phyloP scores from a whole-genome alignment of 306 rosid species.

The Medicago ruthenica region DNA sequence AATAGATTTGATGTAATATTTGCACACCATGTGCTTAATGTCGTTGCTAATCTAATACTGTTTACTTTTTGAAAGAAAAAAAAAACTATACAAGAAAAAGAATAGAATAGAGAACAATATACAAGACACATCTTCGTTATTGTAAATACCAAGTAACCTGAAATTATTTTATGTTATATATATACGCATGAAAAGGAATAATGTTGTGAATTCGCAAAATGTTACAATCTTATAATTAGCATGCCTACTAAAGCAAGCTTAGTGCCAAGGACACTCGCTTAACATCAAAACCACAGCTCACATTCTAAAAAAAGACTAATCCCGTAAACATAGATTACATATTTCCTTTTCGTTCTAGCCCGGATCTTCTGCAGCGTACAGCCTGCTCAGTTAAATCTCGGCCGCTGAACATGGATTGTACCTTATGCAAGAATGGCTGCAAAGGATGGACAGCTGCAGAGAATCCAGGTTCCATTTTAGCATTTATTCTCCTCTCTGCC shows the following conservation, averaged over 20 bases:
- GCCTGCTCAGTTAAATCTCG: neutral
- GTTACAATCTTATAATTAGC: slow-evolving; percentile 21
- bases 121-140: neutral
- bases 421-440: neutral
- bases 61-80: no score
- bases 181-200: slow-evolving; percentile 23
- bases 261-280: slow-evolving; percentile 36
- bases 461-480: neutral
- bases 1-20: no score
- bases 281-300: slow-evolving; percentile 47
- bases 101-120: neutral
- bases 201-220: slow-evolving; percentile 25
- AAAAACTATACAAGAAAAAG: no score
- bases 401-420: neutral
- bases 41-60: no score
- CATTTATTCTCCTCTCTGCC: slow-evolving; percentile 4
- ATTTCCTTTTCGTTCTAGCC: neutral
- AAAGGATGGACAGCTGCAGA: neutral
- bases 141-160: slow-evolving; percentile 33
- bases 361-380: neutral
- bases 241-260: slow-evolving; percentile 33
- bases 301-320: slow-evolving; percentile 41
- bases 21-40: no score
- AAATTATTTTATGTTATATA: slow-evolving; percentile 39
- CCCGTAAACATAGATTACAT: slow-evolving; percentile 41